A percentile compares a stretch with the other conserved stretches of the same genome.
Conservation (phyloP, 371 early-diverging fungal species). For the Mortierella sp. region DNA sequence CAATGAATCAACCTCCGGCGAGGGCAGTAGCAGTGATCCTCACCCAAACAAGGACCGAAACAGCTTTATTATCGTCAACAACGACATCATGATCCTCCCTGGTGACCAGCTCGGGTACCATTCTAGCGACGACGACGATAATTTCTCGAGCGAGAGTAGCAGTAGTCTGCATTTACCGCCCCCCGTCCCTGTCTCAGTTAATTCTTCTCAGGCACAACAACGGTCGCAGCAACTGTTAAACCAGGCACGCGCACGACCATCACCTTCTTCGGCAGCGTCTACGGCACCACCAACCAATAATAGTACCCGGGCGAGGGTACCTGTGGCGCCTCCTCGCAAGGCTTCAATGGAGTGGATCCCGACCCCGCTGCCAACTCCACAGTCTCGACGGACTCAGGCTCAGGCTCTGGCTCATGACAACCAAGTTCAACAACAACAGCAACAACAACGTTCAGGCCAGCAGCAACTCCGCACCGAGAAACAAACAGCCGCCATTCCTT, state of each 20-base stretch:
- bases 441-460: conserved; percentile 12
- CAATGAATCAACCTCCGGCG: not conserved
- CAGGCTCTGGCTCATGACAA: not conserved
- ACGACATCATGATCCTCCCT: conserved; percentile 46
- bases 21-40: conserved; percentile 1
- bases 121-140: conserved; percentile 19
- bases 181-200: not conserved
- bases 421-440: too few relatives aligned
- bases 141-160: not conserved
- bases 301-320: not conserved
- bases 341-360: not conserved
- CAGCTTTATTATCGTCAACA: conserved; percentile 43
- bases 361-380: not conserved
- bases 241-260: not conserved
- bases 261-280: not conserved
- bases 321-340: conserved; percentile 1
- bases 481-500: not conserved
- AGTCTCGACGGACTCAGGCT: not conserved
- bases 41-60: not conserved
- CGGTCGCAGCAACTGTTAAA: not conserved
- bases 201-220: not conserved
- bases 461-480: conserved; percentile 14
- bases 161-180: not conserved
- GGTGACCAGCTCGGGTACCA: conserved; percentile 21
- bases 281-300: not conserved